A percentile compares a stretch with the other conserved stretches of the same genome.
phyloP scores from a whole-genome alignment of 2,329 filamentous ascomycete species.

The Stagonosporopsis rhizophila region DNA sequence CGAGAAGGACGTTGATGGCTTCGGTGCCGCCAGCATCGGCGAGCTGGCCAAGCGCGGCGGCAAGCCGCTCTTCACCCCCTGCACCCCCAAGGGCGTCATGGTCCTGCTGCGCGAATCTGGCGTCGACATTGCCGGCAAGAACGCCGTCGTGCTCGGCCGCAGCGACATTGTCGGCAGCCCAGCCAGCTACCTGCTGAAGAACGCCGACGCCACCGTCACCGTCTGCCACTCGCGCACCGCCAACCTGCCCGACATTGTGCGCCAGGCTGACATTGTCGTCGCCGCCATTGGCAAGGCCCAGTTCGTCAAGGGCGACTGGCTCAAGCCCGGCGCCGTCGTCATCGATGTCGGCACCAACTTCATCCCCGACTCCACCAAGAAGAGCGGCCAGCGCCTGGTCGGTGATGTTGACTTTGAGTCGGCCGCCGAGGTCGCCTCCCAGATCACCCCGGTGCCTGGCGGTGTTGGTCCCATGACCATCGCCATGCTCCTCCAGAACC shows the following conservation, averaged over 20 bases:
- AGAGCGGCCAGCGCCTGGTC: constrained; percentile 89
- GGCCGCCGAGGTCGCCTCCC: constrained; percentile 82
- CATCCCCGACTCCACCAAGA: constrained; percentile 85
- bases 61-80: constrained; percentile 86
- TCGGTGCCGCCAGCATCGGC: constrained; percentile 92
- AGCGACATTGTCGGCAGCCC: constrained; percentile 98
- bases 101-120: constrained; percentile 84
- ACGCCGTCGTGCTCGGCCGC: constrained; percentile 90
- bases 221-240: constrained; percentile 91
- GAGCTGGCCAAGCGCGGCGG: constrained; percentile 96
- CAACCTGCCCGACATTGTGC: constrained; percentile 75
- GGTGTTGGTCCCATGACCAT: constrained; percentile 99
- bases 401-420: constrained; percentile 94
- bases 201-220: constrained; percentile 95
- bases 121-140: constrained; percentile 84
- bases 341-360: constrained; percentile 99
- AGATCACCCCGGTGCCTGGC: constrained; percentile 94
- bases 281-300: constrained; percentile 87
- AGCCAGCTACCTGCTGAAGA: constrained; percentile 93
- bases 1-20: constrained; percentile 98
- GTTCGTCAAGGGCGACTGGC: constrained; percentile 93
- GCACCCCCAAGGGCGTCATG: constrained; percentile 98
- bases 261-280: constrained; percentile 85
- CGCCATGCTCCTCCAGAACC: constrained; percentile 96
- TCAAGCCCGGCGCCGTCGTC: constrained; percentile 93